Conservation (phyloP, 2,329 filamentous ascomycete genomes). For the Keithomyces neogunnii region DNA sequence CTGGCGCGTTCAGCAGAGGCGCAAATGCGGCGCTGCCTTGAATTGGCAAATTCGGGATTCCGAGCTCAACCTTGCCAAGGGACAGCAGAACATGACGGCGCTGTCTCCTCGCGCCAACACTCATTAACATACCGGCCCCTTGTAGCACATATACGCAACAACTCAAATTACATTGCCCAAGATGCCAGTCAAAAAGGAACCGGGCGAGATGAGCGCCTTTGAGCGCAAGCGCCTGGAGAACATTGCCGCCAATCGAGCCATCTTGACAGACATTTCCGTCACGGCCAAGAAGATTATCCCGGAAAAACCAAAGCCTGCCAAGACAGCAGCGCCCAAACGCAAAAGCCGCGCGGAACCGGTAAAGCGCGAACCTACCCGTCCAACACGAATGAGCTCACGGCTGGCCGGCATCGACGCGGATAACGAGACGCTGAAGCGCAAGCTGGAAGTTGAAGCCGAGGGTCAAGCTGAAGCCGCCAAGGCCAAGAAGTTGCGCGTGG, state of each 20-base stretch:
- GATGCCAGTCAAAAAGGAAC: conserved; percentile 39
- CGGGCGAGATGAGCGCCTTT: conserved; percentile 63
- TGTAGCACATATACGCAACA: no score
- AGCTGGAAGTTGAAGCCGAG: conserved; percentile 41
- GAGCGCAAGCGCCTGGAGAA: conserved; percentile 79
- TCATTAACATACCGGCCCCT: no score
- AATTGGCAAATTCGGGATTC: neutral
- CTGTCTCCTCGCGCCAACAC: no score
- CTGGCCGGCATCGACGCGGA: conserved; percentile 47
- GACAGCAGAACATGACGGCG: no score
- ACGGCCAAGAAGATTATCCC: conserved; percentile 63
- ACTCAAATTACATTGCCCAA: neutral
- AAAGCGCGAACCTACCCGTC: conserved; percentile 37
- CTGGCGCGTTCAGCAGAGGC: neutral
- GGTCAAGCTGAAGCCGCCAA: conserved; percentile 31
- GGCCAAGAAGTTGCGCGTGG: conserved; percentile 49
- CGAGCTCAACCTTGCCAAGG: no score
- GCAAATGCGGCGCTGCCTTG: neutral
- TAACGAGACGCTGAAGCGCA: conserved; percentile 37
- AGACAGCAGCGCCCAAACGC: conserved; percentile 27
- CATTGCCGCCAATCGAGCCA: conserved; percentile 74
- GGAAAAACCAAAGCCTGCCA: conserved; percentile 38
- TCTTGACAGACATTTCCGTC: conserved; percentile 68
- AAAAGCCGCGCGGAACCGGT: conserved; percentile 29
- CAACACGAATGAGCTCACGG: conserved; percentile 50